Base-by-base conservation (phyloP, 2,329 filamentous ascomycete species). In the Plectosphaerella plurivora region DNA sequence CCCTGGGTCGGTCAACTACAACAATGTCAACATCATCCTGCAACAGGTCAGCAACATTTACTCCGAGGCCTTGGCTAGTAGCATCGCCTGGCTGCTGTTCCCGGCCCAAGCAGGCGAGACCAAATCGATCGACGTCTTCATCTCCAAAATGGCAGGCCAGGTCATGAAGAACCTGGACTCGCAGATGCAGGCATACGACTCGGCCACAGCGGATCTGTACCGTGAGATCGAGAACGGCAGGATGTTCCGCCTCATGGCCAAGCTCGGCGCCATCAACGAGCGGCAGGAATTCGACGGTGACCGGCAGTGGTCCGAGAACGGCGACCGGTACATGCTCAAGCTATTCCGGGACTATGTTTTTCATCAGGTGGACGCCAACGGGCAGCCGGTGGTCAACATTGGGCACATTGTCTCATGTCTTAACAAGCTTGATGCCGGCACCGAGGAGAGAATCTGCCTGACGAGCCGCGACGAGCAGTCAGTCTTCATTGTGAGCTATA, bases 281-380 rank as follows among this genome's bases (percentile, higher is more conserved):
- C 84, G 94, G 11, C 89, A 88, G 1, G 93, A 97, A 64, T 87
- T 88, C 56, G 88, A 90, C 50, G 84, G 85, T 41, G 88, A 92
- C 55, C 74, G 79, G 0, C 77, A 82, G 47, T 99, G 94, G 93
- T 89, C 91, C 5, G 93, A 97, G 68, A 94, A 89, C 47, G 93
- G 93, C 24, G 91, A 96, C 62, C 84, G 92, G 25, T 97, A 96
- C 67, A 88, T 90, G 65, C 77, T 99, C 58, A 97, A 96, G 71
- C 80, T 99, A 9, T 97, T 97, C 76, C 84, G 94, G 48, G 94
- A 99, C 70, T 97, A 95, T 62, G 90, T 97, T 41, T 99, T 97
- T 72, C 94, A 99, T 68, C 92, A 96, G 64, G 91, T 97, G 12
- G 91, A 97, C 66, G 81, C 83, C 28, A 84, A 90, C 53, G 91